Conservation (phyloP, 139 green algal species). For the Tetratostichococcus sp. region DNA sequence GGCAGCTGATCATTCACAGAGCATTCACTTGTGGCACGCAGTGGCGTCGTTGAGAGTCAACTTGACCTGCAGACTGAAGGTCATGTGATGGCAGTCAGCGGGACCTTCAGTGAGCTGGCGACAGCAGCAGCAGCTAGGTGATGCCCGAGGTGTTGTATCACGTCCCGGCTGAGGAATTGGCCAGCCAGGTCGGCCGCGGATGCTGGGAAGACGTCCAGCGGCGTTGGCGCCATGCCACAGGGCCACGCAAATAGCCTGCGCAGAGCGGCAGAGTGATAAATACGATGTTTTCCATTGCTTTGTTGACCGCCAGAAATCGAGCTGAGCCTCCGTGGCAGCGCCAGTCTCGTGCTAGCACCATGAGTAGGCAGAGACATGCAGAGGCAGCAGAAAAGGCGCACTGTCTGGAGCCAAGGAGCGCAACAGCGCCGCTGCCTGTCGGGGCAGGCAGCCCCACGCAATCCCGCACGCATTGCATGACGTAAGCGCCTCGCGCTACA, state of each 20-base stretch:
- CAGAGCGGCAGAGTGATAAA: no score
- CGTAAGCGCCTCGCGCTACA: background rate
- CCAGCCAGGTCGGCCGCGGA: background rate
- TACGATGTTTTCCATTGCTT: background rate
- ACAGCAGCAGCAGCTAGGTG: background rate
- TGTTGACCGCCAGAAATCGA: no score
- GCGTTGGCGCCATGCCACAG: background rate
- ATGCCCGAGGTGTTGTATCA: background rate
- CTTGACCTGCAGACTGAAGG: no score
- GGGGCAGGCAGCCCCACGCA: slow-evolving; percentile 40
- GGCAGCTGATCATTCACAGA: no score
- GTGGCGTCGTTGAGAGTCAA: no score
- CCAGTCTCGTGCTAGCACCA: no score
- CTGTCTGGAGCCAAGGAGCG: slow-evolving; percentile 11
- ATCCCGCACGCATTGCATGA: slow-evolving; percentile 13
- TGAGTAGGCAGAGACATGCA: no score
- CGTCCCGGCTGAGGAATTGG: background rate
- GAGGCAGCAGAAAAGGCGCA: background rate
- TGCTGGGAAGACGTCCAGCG: background rate
- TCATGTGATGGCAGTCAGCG: no score
- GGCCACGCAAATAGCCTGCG: background rate
- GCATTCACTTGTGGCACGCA: no score
- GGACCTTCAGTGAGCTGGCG: background rate
- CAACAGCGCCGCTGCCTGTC: slow-evolving; percentile 27
- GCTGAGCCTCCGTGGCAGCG: no score